These are phyloP conservation scores for Phytophthora meadii DNA, from an alignment of 352 stramenopile species.

Conservation along the genomic window DNA sequence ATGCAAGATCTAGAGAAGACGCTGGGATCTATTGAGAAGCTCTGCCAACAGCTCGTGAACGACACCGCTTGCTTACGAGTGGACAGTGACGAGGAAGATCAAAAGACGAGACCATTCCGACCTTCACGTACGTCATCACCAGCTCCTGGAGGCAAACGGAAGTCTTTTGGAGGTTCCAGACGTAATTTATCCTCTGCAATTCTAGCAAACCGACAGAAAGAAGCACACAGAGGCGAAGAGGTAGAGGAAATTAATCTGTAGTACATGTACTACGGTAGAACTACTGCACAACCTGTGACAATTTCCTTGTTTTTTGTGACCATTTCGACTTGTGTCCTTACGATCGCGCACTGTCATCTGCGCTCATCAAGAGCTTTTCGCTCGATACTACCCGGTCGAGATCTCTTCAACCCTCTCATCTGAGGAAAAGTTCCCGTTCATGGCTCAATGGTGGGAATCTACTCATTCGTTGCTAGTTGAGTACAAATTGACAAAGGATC, in stretches of 20 bases:
- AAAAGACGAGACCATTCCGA: slow-evolving; percentile 6
- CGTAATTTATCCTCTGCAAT: slow-evolving; percentile 44
- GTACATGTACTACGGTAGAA: no score
- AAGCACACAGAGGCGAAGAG: slow-evolving; percentile 27
- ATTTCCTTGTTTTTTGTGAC: slow-evolving; percentile 3
- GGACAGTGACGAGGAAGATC: slow-evolving; percentile 31
- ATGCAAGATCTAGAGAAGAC: slow-evolving; percentile 70
- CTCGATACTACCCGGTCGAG: no score
- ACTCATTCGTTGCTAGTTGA: no score
- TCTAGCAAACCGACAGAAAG: slow-evolving; percentile 43
- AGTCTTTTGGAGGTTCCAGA: slow-evolving; percentile 17
- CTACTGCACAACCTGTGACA: no score
- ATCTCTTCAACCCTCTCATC: no score
- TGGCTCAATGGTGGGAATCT: no score
- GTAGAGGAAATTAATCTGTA: no score
- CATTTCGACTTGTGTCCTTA: background rate
- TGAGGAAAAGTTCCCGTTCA: no score
- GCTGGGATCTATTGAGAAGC: slow-evolving; percentile 66
- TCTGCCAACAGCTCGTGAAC: slow-evolving; percentile 68
- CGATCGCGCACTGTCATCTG: no score
- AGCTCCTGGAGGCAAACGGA: slow-evolving; percentile 10
- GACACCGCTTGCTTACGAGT: slow-evolving; percentile 54
- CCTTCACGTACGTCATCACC: slow-evolving; percentile 7
- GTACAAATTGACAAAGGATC: no score
- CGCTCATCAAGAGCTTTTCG: no score